Base-by-base conservation (phyloP, 2,329 filamentous ascomycete species). In the Atkinsonella hypoxylon region DNA sequence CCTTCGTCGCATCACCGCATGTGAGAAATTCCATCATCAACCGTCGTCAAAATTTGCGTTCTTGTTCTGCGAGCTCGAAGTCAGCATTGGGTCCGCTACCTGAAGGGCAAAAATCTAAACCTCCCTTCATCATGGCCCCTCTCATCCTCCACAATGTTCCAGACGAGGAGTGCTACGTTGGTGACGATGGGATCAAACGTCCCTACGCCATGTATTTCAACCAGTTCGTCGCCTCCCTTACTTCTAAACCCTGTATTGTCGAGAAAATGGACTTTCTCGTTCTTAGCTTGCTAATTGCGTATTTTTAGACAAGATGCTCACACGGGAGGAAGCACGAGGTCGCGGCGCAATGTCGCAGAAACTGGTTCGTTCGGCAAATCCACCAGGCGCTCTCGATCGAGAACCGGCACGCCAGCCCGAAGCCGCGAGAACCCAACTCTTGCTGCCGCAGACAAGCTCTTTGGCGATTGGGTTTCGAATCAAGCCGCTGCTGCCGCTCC, bases 61-160 rank as follows among this genome's bases (percentile, higher is more conserved):
- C 26, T 26, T 26, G 26, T 26, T 8, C 1, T 20, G 30, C 44
- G 31, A 41, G n/a, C 10, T 34, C 44, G 4, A 15, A 12, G 15
- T 8, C 18, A 6, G 31, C 30, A 44, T 49, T 49, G 40, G 15
- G 6, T 26, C 31, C 26, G 10, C 22, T 49, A 40, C 26, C 15
- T 11, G 39, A 32, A 22, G 47, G 30, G 36, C 20, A 36, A 18
- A 42, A 13, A 11, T 31, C 18, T 18, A n/a, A 12, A 9, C 12
- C 26, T 20, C 30, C 39, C n/a, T 4, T 17, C 36, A 34, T 43
- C 48, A 83, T 83, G 79, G 75, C 79, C 51, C 81, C 81, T 57
- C 70, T 84, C 52, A 83, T 84, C 60, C 69, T 85, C 34, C 81
- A 85, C 62, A 83, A 83, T 62, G 81, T 84, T 55, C 80, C 81